These are phyloP conservation scores for Aspergillus sp. DNA, from an alignment of 2,329 filamentous ascomycete genomes.

Conservation along the genomic window DNA sequence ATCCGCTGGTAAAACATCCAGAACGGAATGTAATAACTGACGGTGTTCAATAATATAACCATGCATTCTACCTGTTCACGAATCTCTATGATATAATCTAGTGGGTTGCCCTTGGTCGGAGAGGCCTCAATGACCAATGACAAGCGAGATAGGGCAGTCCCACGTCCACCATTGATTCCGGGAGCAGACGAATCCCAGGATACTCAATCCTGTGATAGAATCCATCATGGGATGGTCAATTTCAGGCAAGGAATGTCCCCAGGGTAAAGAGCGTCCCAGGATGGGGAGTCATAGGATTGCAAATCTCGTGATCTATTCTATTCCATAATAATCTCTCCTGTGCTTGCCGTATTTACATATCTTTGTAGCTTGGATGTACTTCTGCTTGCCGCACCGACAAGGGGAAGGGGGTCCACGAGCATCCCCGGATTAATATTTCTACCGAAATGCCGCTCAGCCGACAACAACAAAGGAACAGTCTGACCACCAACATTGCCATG, in stretches of 20 bases:
- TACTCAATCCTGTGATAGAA: background rate
- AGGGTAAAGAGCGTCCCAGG: background rate
- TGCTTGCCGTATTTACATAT: background rate
- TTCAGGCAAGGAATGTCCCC: background rate
- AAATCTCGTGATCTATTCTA: background rate
- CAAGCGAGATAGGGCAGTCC: too few relatives aligned
- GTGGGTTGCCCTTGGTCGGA: too few relatives aligned
- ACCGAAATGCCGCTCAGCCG: background rate
- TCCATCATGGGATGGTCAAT: background rate
- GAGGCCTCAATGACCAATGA: too few relatives aligned
- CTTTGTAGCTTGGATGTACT: background rate
- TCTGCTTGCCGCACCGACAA: background rate
- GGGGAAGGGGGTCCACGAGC: background rate
- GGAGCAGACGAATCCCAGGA: background rate
- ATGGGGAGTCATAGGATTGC: background rate
- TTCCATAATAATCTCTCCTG: background rate
- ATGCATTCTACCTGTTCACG: too few relatives aligned
- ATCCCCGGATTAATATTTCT: background rate
- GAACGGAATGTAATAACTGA: too few relatives aligned
- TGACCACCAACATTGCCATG: constrained; percentile 1
- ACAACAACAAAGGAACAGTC: background rate
- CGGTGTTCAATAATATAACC: too few relatives aligned
- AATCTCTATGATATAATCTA: too few relatives aligned
- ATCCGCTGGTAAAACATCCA: too few relatives aligned
- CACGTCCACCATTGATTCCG: background rate